phyloP scores from a whole-genome alignment of 2,329 filamentous ascomycete genomes.

The Magnaporthiopsis incrustans region DNA sequence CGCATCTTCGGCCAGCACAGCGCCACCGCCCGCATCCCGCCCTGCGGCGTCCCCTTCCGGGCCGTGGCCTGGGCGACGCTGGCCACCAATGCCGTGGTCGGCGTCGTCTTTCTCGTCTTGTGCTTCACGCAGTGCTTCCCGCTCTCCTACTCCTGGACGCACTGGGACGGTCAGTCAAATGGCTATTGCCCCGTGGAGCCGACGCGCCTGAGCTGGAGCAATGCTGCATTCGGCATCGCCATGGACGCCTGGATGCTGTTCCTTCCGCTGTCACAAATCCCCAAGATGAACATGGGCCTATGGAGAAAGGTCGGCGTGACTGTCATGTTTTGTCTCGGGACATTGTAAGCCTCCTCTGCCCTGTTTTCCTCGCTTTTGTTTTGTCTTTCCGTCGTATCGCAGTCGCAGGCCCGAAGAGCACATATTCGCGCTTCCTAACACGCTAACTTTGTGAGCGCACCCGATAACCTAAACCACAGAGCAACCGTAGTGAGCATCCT shows the following conservation, averaged over 20 bases:
- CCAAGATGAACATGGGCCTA: background rate
- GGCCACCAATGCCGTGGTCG: background rate
- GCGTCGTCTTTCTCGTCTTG: background rate
- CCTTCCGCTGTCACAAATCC: conserved; percentile 1
- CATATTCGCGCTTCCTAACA: no score
- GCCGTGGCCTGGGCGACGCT: background rate
- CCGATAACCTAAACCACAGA: background rate
- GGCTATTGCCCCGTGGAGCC: background rate
- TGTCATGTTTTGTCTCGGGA: conserved; percentile 2
- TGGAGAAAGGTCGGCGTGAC: background rate
- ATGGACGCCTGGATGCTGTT: conserved; percentile 2
- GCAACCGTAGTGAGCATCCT: background rate
- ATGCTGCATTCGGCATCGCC: background rate
- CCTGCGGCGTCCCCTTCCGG: background rate
- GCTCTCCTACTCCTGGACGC: background rate
- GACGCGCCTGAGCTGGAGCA: background rate
- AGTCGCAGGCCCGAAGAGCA: no score
- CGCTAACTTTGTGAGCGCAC: no score
- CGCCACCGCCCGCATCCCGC: background rate
- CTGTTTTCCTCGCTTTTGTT: no score
- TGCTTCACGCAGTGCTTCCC: background rate
- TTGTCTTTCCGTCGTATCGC: no score
- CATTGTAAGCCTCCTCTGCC: background rate
- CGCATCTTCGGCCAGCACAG: background rate
- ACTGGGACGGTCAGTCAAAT: background rate